These are phyloP conservation scores for Phytophthora niederhauseri DNA, from an alignment of 352 stramenopile species.

Conservation along the genomic window DNA sequence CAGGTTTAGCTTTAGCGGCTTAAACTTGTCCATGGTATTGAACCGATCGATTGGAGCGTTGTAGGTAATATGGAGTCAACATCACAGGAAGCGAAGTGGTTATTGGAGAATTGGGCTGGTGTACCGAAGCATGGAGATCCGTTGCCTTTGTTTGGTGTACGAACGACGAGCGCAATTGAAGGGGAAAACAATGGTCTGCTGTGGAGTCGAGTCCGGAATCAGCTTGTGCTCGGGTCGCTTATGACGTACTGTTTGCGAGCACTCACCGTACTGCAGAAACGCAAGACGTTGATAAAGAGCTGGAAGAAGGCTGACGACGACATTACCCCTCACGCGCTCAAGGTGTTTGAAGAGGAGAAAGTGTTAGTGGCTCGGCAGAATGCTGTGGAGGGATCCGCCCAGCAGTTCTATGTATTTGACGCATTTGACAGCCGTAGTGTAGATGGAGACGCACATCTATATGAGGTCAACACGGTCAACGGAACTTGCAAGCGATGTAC, in stretches of 20 bases:
- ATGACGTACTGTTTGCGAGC: not conserved
- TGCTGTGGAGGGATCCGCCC: not conserved
- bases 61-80: slow-evolving; percentile 5
- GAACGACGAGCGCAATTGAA: slow-evolving; percentile 8
- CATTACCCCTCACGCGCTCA: slow-evolving; percentile 1
- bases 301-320: not conserved
- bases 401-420: not conserved
- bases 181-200: slow-evolving; percentile 15
- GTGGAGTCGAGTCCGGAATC: slow-evolving; percentile 1
- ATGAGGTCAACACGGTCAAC: not conserved
- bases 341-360: slow-evolving; percentile 1
- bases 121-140: not conserved
- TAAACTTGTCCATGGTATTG: slow-evolving; percentile 22
- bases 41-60: slow-evolving; percentile 14
- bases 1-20: slow-evolving; percentile 5
- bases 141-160: slow-evolving; percentile 12
- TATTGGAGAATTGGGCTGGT: slow-evolving; percentile 1
- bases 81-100: not conserved
- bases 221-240: slow-evolving; percentile 1
- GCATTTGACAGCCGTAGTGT: not conserved
- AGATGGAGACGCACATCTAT: not conserved
- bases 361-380: not conserved
- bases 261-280: not conserved
- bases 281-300: not conserved
- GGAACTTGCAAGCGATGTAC: slow-evolving; percentile 2